Base-by-base conservation (phyloP, 2,329 filamentous ascomycete genomes). In the Dothideomycetes sp. region DNA sequence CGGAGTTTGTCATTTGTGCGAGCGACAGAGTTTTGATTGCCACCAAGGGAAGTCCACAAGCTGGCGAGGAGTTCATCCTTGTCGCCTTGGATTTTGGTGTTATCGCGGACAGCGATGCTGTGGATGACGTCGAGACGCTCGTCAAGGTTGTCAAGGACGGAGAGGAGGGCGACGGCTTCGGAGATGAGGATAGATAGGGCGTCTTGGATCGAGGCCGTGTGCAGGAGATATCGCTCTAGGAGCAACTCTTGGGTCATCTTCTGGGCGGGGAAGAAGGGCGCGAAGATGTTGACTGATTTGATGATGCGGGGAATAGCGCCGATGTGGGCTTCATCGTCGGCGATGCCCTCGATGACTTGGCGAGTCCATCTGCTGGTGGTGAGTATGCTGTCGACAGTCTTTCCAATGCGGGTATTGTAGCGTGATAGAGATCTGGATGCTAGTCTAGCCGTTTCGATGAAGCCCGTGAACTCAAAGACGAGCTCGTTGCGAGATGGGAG, bases 371-470 rank as follows among this genome's bases (percentile, higher is more conserved):
- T 73, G 52, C 85, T 87, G 41, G 82, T 84, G 45, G 70, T 73
- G 43, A 88, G 78, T 36, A 88, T 77, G 27, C 74, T 75, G 52
- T 89, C 84, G 27, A 88, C n/a, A n/a, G n/a, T n/a, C n/a, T 77
- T 2, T 80, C 78, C 9, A 76, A 88, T 79, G 49, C 81, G 79
- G 1, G 75, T 77, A 60, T 88, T 88, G 69, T 88, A 91, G 42
- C 70, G 73, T 45, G 81, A 78, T 4, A 91, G 68, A 41, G 83
- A 77, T 33, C 70, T 67, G 3, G 80, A 75, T 1, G 80, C 77
- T 34, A 71, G 68, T 3, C 75, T 67, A 2, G 81, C 78, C 0
- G 75, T 77, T 8, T 81, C 75, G 48, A 91, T 75, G 59, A 88
- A 93, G 36, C 75, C 75, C 45, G 82, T 75, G 41, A 93, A 82